Evolutionary conservation across 2,329 filamentous ascomycete genomes (phyloP).

Genomic region (Leptographium radiaticola): DNA sequence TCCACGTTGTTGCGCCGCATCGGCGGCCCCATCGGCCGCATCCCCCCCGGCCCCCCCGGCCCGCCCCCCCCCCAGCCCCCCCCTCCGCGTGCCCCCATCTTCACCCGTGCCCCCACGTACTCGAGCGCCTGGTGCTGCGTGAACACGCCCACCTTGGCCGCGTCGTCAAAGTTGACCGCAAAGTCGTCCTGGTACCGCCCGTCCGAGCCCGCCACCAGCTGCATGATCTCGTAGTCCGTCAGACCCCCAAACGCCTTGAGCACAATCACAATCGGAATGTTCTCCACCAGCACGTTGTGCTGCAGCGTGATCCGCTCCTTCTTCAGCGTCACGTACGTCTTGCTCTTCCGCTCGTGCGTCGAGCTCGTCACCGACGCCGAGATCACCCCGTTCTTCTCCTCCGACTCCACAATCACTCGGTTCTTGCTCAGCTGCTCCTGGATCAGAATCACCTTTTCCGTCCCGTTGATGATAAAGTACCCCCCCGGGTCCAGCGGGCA

Average conservation of each 20-base stretch:
- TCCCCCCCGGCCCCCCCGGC: not conserved
- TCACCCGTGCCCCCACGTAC: constrained; percentile 75
- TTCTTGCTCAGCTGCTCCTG: constrained; percentile 99
- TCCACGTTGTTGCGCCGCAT: constrained; percentile 69
- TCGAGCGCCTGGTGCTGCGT: constrained; percentile 95
- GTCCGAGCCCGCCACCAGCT: constrained; percentile 80
- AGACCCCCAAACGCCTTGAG: constrained; percentile 89
- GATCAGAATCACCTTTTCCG: constrained; percentile 96
- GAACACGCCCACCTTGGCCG: constrained; percentile 67
- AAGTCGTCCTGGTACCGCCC: constrained; percentile 89
- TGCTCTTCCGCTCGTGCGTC: constrained; percentile 93
- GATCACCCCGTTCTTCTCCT: constrained; percentile 83
- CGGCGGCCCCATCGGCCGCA: constrained; percentile 25
- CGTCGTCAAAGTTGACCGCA: constrained; percentile 87
- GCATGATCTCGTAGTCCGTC: constrained; percentile 88
- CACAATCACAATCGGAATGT: constrained; percentile 87
- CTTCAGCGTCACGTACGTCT: constrained; percentile 89
- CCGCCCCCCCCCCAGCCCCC: constrained; percentile 7
- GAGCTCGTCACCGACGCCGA: constrained; percentile 96
- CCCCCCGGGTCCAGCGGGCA: constrained; percentile 92
- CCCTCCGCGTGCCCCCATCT: constrained; percentile 61
- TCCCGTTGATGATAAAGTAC: constrained; percentile 95
- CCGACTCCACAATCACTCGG: constrained; percentile 89
- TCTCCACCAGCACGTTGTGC: constrained; percentile 87
- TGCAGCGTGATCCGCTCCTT: constrained; percentile 82